A percentile compares a stretch with the other conserved stretches of the same genome.
These are phyloP conservation scores for Nemophila menziesii DNA, from an alignment of 257 asterid species.

Conservation along the genomic window DNA sequence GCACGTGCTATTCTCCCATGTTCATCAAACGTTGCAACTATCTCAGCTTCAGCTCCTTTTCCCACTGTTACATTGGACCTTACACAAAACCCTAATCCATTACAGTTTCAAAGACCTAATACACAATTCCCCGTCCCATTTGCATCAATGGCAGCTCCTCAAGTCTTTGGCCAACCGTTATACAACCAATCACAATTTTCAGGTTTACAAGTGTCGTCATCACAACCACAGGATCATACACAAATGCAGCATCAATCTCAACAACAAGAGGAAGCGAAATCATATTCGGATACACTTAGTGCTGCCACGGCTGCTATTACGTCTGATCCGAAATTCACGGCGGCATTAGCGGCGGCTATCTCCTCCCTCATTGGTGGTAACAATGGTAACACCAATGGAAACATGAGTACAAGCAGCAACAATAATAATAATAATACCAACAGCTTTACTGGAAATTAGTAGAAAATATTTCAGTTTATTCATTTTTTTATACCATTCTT, in stretches of 20 bases:
- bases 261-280: slow-evolving; percentile 5
- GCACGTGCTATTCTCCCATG: slow-evolving; percentile 63
- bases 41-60: slow-evolving; percentile 93
- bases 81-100: slow-evolving; percentile 47
- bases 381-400: slow-evolving; percentile 19
- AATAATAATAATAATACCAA: slow-evolving; percentile 16
- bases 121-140: slow-evolving; percentile 46
- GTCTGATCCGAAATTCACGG: slow-evolving; percentile 77
- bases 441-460: slow-evolving; percentile 34
- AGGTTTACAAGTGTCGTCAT: slow-evolving; percentile 46
- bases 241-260: slow-evolving; percentile 6
- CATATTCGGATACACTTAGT: slow-evolving; percentile 48
- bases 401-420: slow-evolving; percentile 12
- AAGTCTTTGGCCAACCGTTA: slow-evolving; percentile 38
- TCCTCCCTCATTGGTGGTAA: slow-evolving; percentile 65
- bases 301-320: slow-evolving; percentile 84
- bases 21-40: slow-evolving; percentile 77
- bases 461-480: neutral
- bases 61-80: slow-evolving; percentile 92
- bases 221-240: neutral
- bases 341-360: slow-evolving; percentile 85
- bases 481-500: slow-evolving; percentile 10
- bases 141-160: slow-evolving; percentile 25
- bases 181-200: slow-evolving; percentile 59
- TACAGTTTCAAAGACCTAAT: slow-evolving; percentile 36